Percentiles rank a stretch among this genome's conserved stretches.
phyloP scores from a whole-genome alignment of 148 eudicot genomes.

The Vaccinium macrocarpon region DNA sequence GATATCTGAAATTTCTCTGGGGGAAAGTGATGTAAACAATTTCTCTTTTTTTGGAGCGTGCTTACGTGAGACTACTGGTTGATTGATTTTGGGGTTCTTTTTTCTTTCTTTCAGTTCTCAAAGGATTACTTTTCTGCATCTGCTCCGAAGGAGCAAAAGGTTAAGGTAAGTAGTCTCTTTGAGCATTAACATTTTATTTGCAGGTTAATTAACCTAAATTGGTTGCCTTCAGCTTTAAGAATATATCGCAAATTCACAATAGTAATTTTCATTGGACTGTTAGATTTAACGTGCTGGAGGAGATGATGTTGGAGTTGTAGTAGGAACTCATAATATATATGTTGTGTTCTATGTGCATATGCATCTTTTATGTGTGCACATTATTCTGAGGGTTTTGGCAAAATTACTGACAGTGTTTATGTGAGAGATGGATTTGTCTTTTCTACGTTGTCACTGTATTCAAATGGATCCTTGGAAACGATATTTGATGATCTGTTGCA shows the following conservation, averaged over 20 bases:
- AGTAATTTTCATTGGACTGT: background rate
- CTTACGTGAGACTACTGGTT: too few species aligned
- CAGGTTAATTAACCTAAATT: background rate
- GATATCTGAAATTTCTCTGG: background rate
- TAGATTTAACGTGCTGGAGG: too few species aligned
- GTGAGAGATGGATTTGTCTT: background rate
- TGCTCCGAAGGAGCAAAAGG: background rate
- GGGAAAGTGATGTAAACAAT: background rate
- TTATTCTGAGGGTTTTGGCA: background rate
- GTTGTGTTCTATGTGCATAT: background rate
- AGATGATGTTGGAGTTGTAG: too few species aligned
- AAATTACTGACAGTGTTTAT: background rate
- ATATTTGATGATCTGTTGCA: background rate
- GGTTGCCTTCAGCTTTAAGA: background rate
- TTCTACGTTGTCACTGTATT: too few species aligned
- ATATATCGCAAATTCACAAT: background rate
- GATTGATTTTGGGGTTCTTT: too few species aligned
- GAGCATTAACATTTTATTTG: background rate
- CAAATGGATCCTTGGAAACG: too few species aligned
- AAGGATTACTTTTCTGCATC: background rate
- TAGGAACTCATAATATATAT: background rate
- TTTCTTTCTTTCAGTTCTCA: background rate
- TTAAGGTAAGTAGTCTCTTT: background rate
- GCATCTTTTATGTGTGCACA: background rate
- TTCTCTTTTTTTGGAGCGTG: background rate